Evolutionary conservation across 2,329 filamentous ascomycete genomes (phyloP), one percentile per base, ranked within the genome.

Genomic region (Neopestalotiopsis clavispora): DNA sequence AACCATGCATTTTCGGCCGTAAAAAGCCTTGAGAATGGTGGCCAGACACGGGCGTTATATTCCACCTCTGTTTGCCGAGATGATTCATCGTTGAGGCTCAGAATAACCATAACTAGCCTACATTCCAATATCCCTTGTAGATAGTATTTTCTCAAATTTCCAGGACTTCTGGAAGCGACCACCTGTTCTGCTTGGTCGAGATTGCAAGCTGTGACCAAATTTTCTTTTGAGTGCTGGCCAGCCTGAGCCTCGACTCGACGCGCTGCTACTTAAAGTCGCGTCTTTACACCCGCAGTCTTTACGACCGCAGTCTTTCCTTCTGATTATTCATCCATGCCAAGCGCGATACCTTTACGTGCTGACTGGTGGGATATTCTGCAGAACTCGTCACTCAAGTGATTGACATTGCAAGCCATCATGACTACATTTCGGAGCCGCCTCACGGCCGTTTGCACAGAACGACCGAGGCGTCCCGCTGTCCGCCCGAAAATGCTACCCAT

Each of bases 41-140:
- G 83, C 42, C 45, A 65, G 63, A 23, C 82, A 85, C 84, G 86
- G 91, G 87, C 88, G 88, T 90, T 90, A 95, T 94, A 95, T 95
- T 95, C 92, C 92, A 90, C 86, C 83, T 91, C 93, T 89, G 88
- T 94, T 94, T 89, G 88, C 93, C 90, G 88, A 96, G 92, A 89
- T 92, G 93, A 91, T 97, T 85, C 93, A 92, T 90, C 88, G 75
- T 84, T 97, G 93, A 95, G 89, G 93, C 91, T 92, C 89, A 91
- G 92, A 92, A 91, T 89, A 95, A 95, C 92, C 93, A 95, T 95
- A 89, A 87, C 85, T 73, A 82, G 85, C 86, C 90, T 90, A 93
- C 90, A 94, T 91, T 32, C 17, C 62, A 59, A 61, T 13, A 61
- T 61, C 3, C n/a, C 3, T 30, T 23, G 7, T 61, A 40, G 30